A percentile compares a stretch with the other conserved stretches of the same genome.
phyloP scores from a whole-genome alignment of 805 yeast species.

The Myxozyma lipomycoides region DNA sequence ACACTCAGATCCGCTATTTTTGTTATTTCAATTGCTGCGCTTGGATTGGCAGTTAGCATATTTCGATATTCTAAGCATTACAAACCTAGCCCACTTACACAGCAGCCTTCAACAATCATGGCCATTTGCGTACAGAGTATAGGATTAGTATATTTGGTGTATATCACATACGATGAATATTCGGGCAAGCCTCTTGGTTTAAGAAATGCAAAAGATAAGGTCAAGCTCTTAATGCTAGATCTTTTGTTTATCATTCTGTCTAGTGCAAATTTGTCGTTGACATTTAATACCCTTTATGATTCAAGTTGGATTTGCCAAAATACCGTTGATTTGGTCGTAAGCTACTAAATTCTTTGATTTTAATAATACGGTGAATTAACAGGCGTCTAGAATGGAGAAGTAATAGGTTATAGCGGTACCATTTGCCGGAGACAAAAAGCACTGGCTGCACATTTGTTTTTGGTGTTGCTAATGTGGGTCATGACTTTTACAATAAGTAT shows the following conservation, averaged over 20 bases:
- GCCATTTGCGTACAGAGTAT: constrained; percentile 78
- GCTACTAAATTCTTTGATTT: no score
- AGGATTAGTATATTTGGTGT: constrained; percentile 71
- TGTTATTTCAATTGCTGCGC: constrained; percentile 58
- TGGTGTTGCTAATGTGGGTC: constrained; percentile 78
- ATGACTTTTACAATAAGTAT: constrained; percentile 78
- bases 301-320: constrained; percentile 70
- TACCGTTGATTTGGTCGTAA: no score
- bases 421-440: constrained; percentile 78
- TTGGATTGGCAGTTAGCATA: constrained; percentile 67
- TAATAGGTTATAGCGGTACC: constrained; percentile 9
- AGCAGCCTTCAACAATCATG: constrained; percentile 89
- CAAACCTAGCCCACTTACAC: constrained; percentile 44
- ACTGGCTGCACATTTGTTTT: constrained; percentile 70
- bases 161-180: constrained; percentile 87
- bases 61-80: constrained; percentile 36
- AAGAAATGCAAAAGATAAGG: constrained; percentile 77
- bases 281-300: constrained; percentile 80
- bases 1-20: constrained; percentile 61
- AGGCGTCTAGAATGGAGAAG: background rate
- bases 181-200: constrained; percentile 88
- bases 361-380: background rate
- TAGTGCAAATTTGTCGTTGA: constrained; percentile 78
- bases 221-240: constrained; percentile 63
- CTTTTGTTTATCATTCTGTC: constrained; percentile 82